Evolutionary conservation across 306 rosid genomes (phyloP).

Genomic region (Trichosanthes cucumerina): DNA sequence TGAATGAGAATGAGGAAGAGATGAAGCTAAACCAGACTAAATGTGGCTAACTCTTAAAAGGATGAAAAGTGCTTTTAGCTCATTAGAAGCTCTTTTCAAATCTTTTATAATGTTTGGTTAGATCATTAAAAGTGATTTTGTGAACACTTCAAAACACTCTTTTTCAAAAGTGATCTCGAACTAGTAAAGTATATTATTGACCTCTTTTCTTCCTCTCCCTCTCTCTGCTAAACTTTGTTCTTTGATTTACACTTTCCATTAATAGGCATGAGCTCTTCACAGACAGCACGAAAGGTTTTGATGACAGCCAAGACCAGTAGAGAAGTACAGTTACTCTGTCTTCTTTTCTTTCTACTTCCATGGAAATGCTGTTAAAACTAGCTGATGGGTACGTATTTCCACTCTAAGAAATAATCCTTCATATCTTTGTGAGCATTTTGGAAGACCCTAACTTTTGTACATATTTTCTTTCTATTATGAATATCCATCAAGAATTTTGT

Average conservation of each 20-base stretch:
- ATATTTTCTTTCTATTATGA: neutral
- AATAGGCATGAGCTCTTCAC: slow-evolving; percentile 7
- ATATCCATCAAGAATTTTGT: neutral
- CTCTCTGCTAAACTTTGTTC: neutral
- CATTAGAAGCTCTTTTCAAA: neutral
- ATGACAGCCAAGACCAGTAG: neutral
- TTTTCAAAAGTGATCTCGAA: neutral
- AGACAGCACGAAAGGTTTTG: neutral
- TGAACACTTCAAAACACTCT: neutral
- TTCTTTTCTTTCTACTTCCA: neutral
- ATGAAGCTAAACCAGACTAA: neutral
- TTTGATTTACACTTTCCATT: neutral
- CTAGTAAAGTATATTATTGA: neutral
- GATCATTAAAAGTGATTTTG: neutral
- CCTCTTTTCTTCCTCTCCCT: neutral
- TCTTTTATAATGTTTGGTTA: neutral
- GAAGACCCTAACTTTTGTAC: neutral
- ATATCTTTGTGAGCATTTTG: neutral
- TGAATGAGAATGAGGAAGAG: neutral
- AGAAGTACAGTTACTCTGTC: neutral
- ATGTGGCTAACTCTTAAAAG: neutral
- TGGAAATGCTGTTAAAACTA: neutral
- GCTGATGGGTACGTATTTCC: neutral
- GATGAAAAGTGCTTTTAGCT: neutral
- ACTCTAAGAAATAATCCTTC: neutral